phyloP scores from a whole-genome alignment of 805 yeast genomes.

The Kuraishia cidri region DNA sequence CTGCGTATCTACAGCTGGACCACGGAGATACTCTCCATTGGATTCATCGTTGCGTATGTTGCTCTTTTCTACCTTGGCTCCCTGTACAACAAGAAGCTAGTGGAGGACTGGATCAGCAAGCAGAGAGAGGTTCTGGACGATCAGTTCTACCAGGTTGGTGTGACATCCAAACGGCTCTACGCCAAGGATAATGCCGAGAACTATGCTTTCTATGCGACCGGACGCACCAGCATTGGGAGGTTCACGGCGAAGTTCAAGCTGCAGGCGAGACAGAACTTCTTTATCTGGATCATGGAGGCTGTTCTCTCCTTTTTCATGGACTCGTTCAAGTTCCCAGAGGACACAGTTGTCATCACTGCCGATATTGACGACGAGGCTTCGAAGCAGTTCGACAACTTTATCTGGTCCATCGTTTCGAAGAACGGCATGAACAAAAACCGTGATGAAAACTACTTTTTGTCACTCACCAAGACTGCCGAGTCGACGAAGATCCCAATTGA shows the following conservation, averaged over 20 bases:
- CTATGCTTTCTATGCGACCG: slow-evolving; percentile 73
- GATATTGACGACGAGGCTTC: slow-evolving; percentile 35
- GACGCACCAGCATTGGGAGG: slow-evolving; percentile 69
- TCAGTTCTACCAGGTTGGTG: slow-evolving; percentile 78
- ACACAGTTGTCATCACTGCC: slow-evolving; percentile 55
- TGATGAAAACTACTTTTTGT: slow-evolving; percentile 68
- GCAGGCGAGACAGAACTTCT: slow-evolving; percentile 72
- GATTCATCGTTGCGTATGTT: slow-evolving; percentile 39
- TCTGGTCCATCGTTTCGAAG: slow-evolving; percentile 81
- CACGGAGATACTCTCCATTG: slow-evolving; percentile 53
- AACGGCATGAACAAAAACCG: slow-evolving; percentile 71
- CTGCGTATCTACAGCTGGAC: slow-evolving; percentile 63
- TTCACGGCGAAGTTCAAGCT: slow-evolving; percentile 54
- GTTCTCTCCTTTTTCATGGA: slow-evolving; percentile 50
- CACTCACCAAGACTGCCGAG: slow-evolving; percentile 78
- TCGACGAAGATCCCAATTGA: slow-evolving; percentile 60
- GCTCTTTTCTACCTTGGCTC: slow-evolving; percentile 51
- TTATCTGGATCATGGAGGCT: slow-evolving; percentile 58
- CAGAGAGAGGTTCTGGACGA: slow-evolving; percentile 41
- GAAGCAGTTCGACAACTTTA: slow-evolving; percentile 53
- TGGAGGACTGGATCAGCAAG: slow-evolving; percentile 40
- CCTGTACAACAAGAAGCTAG: slow-evolving; percentile 44
- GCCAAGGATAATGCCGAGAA: slow-evolving; percentile 57
- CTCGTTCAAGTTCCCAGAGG: slow-evolving; percentile 44
- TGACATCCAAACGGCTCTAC: slow-evolving; percentile 30